Base-by-base conservation (phyloP, 163 green algal genomes). In the Coccomyxa subellipsoidea region DNA sequence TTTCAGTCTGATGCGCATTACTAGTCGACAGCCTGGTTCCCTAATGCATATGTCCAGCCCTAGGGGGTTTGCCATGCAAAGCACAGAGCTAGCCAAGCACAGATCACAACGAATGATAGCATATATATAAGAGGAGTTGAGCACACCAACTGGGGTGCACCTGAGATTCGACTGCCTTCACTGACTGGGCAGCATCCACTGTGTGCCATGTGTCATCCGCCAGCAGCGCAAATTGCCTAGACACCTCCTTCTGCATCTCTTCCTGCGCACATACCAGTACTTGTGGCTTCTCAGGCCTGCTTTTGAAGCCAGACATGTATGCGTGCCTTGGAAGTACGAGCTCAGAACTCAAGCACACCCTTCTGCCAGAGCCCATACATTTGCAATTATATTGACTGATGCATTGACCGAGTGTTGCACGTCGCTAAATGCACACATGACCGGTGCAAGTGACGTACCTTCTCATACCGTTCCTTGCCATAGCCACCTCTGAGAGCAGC, bases 401-500 rank as follows among this genome's bases (percentile, higher is more conserved):
- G 47, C 47, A 29, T 12, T 12, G 47, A 12, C 18, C 47, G 12
- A 18, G 12, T 18, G 18, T 66, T 66, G 47, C 47, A 66, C 12
- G 12, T 66, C 47, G 47, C 12, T 66, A 66, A 29, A 66, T 66
- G 18, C 12, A 29, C 47, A 66, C 18, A 66, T 12, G 47, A 2
- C 21, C 23, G 47, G 21, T 59, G 21, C 47, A 59, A 73, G 7
- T 18, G 27, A n/a, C 21, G 70, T 31, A 77, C 70, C 70, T 59
- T 59, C 75, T 79, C 75, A 59, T 79, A 79, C 21, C 95, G 87
- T 85, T 99, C 96, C 54, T 90, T 82, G 0, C 96, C 96, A 81
- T 93, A 99, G 21, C 95, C 95, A 10, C 92, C 94, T 4, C 96
- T 81, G 27, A 80, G 82, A 12, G 89, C 89, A 8, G 93, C 92